A percentile compares a stretch with the other conserved stretches of the same genome.
These are phyloP conservation scores for Paramecium pentaurelia DNA, from an alignment of 73 alveolate species.

Conservation along the genomic window DNA sequence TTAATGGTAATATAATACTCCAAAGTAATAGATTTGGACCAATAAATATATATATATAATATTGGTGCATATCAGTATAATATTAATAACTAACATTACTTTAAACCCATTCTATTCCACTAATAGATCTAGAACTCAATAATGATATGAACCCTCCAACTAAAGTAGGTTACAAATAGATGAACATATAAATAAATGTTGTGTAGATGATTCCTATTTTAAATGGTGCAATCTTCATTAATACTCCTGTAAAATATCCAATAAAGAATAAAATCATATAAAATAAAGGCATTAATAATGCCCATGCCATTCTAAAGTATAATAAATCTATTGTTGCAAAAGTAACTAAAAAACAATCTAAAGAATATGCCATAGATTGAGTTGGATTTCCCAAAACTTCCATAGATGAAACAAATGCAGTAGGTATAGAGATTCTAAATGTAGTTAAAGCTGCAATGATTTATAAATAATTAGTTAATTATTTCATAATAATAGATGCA, in stretches of 20 bases:
- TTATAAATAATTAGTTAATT: neutral
- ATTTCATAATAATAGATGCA: slow-evolving; percentile 50
- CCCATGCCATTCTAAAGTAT: slow-evolving; percentile 49
- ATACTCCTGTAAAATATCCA: neutral
- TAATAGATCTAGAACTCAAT: neutral
- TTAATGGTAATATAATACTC: neutral
- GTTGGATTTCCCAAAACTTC: slow-evolving; percentile 18
- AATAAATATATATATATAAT: neutral
- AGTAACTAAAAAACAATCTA: slow-evolving; percentile 30
- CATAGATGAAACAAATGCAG: neutral
- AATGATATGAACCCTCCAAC: slow-evolving; percentile 19
- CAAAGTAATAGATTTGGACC: slow-evolving; percentile 16
- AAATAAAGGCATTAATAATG: neutral
- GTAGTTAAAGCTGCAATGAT: neutral
- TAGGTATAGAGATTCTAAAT: neutral
- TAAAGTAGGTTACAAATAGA: neutral
- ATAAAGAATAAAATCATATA: neutral
- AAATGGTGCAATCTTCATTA: neutral
- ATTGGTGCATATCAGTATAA: neutral
- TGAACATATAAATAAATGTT: slow-evolving; percentile 11
- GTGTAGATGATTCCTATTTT: neutral
- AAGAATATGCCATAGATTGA: slow-evolving; percentile 7
- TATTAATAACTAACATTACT: neutral
- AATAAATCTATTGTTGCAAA: neutral
- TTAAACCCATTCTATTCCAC: slow-evolving; percentile 1